Evolutionary conservation across 2,329 filamentous ascomycete species (phyloP).

Genomic region (Pseudodiploospora longispora): DNA sequence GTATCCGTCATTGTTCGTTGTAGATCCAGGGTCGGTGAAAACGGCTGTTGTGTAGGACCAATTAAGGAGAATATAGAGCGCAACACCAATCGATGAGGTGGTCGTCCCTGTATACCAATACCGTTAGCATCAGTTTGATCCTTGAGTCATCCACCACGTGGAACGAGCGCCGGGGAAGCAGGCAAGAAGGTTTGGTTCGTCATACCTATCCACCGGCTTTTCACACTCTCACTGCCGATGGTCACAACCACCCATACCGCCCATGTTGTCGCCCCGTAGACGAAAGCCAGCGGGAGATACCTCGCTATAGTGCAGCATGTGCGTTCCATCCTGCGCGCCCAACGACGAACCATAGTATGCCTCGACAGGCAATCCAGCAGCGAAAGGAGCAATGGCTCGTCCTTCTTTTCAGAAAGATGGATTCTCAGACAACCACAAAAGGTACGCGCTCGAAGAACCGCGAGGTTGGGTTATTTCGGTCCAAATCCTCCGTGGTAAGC

Average conservation of each 20-base stretch:
- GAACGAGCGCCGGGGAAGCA: too few species aligned
- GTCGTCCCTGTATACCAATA: conserved; percentile 33
- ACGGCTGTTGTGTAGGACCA: conserved; percentile 89
- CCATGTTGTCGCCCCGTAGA: conserved; percentile 89
- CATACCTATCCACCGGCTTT: conserved; percentile 51
- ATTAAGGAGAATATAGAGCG: conserved; percentile 72
- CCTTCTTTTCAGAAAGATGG: too few species aligned
- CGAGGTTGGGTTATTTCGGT: too few species aligned
- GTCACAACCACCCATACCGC: conserved; percentile 78
- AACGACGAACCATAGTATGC: conserved; percentile 46
- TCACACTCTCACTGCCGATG: conserved; percentile 53
- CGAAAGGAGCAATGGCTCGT: too few species aligned
- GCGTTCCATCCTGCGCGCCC: conserved; percentile 66
- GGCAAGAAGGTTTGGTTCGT: neutral
- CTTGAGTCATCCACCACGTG: neutral
- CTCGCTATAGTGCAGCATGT: conserved; percentile 71
- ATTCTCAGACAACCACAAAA: too few species aligned
- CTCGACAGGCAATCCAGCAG: neutral
- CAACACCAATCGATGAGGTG: conserved; percentile 55
- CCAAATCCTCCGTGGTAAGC: too few species aligned
- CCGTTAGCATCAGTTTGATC: neutral
- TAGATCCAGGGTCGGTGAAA: conserved; percentile 79
- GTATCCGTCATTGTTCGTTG: conserved; percentile 60
- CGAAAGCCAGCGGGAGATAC: conserved; percentile 82
- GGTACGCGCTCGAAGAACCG: too few species aligned